phyloP scores from a whole-genome alignment of 2,329 filamentous ascomycete species.

The Exophiala sideris region DNA sequence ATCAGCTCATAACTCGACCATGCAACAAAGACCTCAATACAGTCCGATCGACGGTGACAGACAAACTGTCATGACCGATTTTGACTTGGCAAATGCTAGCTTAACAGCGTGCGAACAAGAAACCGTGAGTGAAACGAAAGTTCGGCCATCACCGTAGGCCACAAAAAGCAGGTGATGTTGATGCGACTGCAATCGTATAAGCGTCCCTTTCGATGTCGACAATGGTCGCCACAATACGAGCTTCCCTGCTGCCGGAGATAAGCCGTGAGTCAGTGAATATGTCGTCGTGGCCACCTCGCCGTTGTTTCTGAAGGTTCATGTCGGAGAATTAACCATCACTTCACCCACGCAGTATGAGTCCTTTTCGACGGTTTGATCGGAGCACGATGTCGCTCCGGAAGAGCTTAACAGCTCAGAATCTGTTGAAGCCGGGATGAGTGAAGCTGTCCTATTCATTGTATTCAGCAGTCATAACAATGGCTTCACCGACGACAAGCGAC shows the following conservation, averaged over 20 bases:
- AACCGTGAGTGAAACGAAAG: no score
- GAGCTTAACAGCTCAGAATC: background rate
- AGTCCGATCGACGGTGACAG: no score
- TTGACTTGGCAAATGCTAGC: no score
- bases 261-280: background rate
- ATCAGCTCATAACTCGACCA: no score
- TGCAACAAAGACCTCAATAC: no score
- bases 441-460: background rate
- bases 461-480: constrained; percentile 1
- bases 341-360: background rate
- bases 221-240: background rate
- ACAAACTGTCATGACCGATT: no score
- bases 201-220: no score
- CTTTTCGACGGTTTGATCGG: background rate
- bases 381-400: background rate
- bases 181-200: no score
- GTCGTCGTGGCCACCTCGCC: background rate
- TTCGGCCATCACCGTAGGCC: no score
- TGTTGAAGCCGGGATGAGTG: constrained; percentile 2
- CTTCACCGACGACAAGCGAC: constrained; percentile 1
- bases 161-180: no score
- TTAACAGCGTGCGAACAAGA: no score
- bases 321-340: background rate
- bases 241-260: background rate
- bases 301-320: background rate